These are phyloP conservation scores for Capillidium rhysosporum DNA, from an alignment of 371 early-diverging fungal genomes.

Conservation along the genomic window DNA sequence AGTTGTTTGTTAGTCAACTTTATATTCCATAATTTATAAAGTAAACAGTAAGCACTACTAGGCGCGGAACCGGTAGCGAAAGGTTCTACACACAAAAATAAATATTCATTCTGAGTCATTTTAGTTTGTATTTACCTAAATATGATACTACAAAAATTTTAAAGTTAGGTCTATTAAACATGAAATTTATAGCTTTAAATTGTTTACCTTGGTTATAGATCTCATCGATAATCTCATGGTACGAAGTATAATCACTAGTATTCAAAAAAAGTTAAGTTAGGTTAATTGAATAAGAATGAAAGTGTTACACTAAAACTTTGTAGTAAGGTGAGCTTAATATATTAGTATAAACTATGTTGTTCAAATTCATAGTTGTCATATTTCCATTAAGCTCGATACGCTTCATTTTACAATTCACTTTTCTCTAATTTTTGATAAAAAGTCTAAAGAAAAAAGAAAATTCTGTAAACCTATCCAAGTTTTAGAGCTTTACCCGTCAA, in stretches of 20 bases:
- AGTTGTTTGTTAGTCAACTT: slow-evolving; percentile 56
- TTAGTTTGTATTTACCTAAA: slow-evolving; percentile 4
- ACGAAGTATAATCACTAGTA: slow-evolving; percentile 45
- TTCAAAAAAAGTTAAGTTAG: slow-evolving; percentile 8
- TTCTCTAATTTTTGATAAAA: neutral
- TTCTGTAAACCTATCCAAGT: neutral
- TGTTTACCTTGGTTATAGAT: slow-evolving; percentile 45
- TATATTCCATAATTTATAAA: slow-evolving; percentile 73
- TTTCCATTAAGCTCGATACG: slow-evolving; percentile 54
- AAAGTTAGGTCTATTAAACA: neutral
- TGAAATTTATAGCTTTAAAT: neutral
- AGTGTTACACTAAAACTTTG: slow-evolving; percentile 35
- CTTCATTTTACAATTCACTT: slow-evolving; percentile 12
- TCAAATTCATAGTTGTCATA: slow-evolving; percentile 66
- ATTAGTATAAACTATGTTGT: slow-evolving; percentile 49
- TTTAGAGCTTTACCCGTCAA: too few relatives aligned
- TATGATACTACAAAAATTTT: neutral
- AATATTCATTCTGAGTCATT: neutral
- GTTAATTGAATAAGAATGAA: neutral
- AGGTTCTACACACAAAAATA: slow-evolving; percentile 30
- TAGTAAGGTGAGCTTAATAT: slow-evolving; percentile 49
- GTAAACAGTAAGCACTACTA: slow-evolving; percentile 64
- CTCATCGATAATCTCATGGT: slow-evolving; percentile 67
- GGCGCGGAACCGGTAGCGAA: slow-evolving; percentile 64
- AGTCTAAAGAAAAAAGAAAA: neutral